A percentile compares a stretch with the other conserved stretches of the same genome.
Conservation (phyloP, 306 rosid species). For the Inga oerstediana region DNA sequence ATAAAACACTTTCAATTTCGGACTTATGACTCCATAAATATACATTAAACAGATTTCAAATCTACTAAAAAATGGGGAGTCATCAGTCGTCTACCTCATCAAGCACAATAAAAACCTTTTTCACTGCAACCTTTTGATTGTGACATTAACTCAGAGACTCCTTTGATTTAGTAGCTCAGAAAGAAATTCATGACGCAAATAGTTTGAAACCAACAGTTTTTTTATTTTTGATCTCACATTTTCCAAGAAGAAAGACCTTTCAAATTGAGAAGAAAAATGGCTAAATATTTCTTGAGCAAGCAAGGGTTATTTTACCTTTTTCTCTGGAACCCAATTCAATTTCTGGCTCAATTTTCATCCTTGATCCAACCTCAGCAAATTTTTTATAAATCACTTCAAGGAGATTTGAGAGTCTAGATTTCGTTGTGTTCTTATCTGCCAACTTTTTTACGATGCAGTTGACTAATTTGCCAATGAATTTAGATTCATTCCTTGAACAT, state of each 20-base stretch:
- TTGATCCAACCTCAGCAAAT: background rate
- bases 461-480: background rate
- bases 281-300: background rate
- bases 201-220: too few species aligned
- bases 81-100: too few species aligned
- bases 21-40: too few species aligned
- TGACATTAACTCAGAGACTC: too few species aligned
- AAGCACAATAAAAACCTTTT: too few species aligned
- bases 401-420: background rate
- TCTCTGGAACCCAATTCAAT: background rate
- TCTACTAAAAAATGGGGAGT: too few species aligned
- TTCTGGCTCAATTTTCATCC: background rate
- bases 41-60: too few species aligned
- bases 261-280: background rate
- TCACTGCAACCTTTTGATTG: too few species aligned
- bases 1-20: too few species aligned
- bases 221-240: background rate
- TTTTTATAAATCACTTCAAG: conserved; percentile 14
- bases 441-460: background rate
- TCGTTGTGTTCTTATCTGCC: background rate
- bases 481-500: background rate
- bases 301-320: background rate
- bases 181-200: too few species aligned
- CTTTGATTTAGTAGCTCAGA: too few species aligned
- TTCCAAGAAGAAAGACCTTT: background rate